phyloP scores from a whole-genome alignment of 2,329 filamentous ascomycete genomes.

The Uncinocarpus reesii region DNA sequence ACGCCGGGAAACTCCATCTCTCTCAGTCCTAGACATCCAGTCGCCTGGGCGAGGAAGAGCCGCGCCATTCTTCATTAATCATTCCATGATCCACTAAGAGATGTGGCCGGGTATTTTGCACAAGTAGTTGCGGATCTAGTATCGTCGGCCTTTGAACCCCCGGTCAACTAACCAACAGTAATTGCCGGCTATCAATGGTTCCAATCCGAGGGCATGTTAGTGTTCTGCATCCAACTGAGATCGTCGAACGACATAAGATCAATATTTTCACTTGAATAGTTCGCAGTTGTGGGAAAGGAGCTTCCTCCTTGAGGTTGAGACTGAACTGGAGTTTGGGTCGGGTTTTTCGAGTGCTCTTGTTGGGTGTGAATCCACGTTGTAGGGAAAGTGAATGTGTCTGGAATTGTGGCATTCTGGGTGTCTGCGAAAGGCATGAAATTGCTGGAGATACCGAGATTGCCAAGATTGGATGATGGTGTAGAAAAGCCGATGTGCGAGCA shows the following conservation, averaged over 20 bases:
- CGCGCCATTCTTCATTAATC: too few relatives aligned
- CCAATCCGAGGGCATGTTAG: neutral
- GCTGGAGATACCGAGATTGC: neutral
- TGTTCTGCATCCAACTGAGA: slow-evolving; percentile 7
- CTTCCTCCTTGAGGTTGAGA: neutral
- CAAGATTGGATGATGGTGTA: slow-evolving; percentile 8
- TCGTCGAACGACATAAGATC: slow-evolving; percentile 2
- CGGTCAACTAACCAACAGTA: neutral
- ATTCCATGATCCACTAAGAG: too few relatives aligned
- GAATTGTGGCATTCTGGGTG: neutral
- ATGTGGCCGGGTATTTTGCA: too few relatives aligned
- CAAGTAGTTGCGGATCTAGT: too few relatives aligned
- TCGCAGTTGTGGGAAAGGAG: neutral
- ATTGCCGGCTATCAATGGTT: slow-evolving; percentile 7
- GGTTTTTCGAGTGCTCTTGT: neutral
- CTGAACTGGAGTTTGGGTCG: neutral
- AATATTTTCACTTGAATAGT: neutral
- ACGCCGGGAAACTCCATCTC: too few relatives aligned
- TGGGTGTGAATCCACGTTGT: slow-evolving; percentile 6
- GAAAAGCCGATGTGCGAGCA: neutral
- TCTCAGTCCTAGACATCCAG: too few relatives aligned
- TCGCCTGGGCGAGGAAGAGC: too few relatives aligned
- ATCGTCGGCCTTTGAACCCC: too few relatives aligned
- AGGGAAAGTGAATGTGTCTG: slow-evolving; percentile 3
- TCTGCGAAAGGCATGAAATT: neutral